Base-by-base conservation (phyloP, 2,329 filamentous ascomycete genomes). In the Xylariaceae sp. region DNA sequence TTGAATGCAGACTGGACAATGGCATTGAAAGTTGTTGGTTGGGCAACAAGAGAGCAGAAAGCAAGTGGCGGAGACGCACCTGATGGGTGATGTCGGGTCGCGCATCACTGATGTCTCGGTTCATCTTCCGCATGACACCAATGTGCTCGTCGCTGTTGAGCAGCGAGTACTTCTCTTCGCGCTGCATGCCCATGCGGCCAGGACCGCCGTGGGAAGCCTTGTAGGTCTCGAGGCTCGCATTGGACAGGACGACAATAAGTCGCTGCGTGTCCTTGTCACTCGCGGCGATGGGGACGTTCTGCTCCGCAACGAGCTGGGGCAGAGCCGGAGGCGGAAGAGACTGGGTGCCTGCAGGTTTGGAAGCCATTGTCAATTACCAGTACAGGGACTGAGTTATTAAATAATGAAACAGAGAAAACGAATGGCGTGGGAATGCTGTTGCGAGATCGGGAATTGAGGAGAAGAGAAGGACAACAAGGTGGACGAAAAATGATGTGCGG, bases 101-200 rank as follows among this genome's bases (percentile, higher is more conserved):
- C 62, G 94, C 94, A 76, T 99, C 94, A 74, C 92, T 97, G 67
- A 99, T 97, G 74, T 99, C 94, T 69, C 94, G 85, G 74, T 96
- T 96, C 93, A 97, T 97, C 81, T 97, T 99, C 71, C 94, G 88
- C 92, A 99, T 96, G 66, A 97, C 89, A 64, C 94, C 94, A 68
- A 99, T 99, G 74, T 99, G 94, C 77, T 99, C 94, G 73, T 99
- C 94, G 76, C 92, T 97, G 81, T 99, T 99, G 71, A 99, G 86
- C 55, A 99, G 81, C 62, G 93, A 96, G 77, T 96, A 99, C 76
- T 97, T 97, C 74, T 97, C 93, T 70, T 97, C 92, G 55, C 89
- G 85, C 62, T 85, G 83, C 59, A 82, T 78, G 37, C 85, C 80
- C 79, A 74, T 85, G 76, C 77, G 87, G 77, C 73, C 84, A 74